phyloP scores from a whole-genome alignment of 2,329 filamentous ascomycete genomes.

The Lasiodiplodia theobromae region DNA sequence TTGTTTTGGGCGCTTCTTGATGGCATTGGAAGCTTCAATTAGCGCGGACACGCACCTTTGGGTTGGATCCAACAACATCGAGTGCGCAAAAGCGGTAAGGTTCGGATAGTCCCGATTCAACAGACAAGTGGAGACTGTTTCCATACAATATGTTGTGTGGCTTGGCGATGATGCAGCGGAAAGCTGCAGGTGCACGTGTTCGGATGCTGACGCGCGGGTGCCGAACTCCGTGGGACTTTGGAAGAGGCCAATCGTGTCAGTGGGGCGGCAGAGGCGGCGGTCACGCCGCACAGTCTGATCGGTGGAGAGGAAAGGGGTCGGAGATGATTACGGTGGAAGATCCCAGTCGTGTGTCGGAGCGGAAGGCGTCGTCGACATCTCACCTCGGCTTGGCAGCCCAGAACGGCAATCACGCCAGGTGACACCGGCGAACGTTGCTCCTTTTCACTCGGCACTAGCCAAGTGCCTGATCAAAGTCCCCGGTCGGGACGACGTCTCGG shows the following conservation, averaged over 20 bases:
- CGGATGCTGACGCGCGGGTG: constrained; percentile 5
- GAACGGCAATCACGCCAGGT: constrained; percentile 16
- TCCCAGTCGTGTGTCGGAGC: background rate
- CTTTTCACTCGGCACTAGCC: background rate
- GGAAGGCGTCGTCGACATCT: constrained; percentile 7
- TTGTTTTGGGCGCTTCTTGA: background rate
- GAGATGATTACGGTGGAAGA: background rate
- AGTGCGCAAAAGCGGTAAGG: constrained; percentile 3
- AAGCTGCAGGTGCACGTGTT: constrained; percentile 26
- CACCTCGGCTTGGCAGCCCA: constrained; percentile 19
- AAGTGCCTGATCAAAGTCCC: background rate
- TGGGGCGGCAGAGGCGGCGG: constrained; percentile 1
- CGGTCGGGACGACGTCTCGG: background rate
- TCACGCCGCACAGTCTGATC: background rate
- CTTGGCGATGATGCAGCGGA: constrained; percentile 17
- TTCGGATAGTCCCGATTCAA: background rate
- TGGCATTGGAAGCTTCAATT: background rate
- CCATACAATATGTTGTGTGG: constrained; percentile 1
- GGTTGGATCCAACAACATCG: background rate
- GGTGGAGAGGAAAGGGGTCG: background rate
- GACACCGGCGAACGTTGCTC: background rate
- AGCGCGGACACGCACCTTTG: background rate
- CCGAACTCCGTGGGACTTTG: constrained; percentile 17
- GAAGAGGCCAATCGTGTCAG: constrained; percentile 3
- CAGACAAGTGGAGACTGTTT: constrained; percentile 4